Evolutionary conservation across 306 rosid genomes (phyloP).

Genomic region (Gillenia trifoliata): DNA sequence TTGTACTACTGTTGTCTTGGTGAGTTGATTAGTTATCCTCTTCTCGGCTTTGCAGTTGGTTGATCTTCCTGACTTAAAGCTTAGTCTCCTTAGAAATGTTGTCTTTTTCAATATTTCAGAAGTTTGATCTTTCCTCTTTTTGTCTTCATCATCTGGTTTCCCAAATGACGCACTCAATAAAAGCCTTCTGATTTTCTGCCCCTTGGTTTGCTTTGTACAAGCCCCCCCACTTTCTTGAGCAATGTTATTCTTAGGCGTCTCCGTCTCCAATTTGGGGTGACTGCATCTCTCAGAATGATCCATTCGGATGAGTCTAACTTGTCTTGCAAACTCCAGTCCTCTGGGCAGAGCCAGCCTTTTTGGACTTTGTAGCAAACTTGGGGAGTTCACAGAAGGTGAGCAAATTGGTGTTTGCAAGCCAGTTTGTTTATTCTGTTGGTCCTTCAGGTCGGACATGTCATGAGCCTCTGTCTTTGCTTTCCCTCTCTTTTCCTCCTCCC

Average conservation of each 20-base stretch:
- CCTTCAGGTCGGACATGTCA: slow-evolving; percentile 15
- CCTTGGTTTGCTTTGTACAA: slow-evolving; percentile 32
- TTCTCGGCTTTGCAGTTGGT: slow-evolving; percentile 13
- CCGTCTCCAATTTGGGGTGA: slow-evolving; percentile 11
- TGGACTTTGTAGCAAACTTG: neutral
- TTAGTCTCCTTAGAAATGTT: slow-evolving; percentile 33
- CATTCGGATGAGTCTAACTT: slow-evolving; percentile 32
- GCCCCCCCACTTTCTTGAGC: slow-evolving; percentile 21
- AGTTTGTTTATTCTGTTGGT: neutral
- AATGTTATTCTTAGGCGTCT: slow-evolving; percentile 22
- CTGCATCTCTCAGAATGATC: slow-evolving; percentile 9
- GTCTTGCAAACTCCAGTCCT: slow-evolving; percentile 48
- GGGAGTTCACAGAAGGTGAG: neutral
- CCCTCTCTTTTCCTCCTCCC: slow-evolving; percentile 36
- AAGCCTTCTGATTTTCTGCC: slow-evolving; percentile 31
- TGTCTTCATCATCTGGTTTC: slow-evolving; percentile 13
- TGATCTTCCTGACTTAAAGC: slow-evolving; percentile 25
- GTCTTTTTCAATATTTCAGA: slow-evolving; percentile 21
- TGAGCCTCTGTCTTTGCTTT: slow-evolving; percentile 21
- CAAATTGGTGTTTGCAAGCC: neutral
- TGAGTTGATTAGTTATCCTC: slow-evolving; percentile 20
- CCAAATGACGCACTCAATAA: slow-evolving; percentile 16
- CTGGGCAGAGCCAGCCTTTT: slow-evolving; percentile 36
- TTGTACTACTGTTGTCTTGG: slow-evolving; percentile 29
- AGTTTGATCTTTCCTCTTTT: slow-evolving; percentile 28